Percentiles rank a stretch among this genome's conserved stretches.
Conservation (phyloP, 257 asterid species). For the Coffea eugenioides region DNA sequence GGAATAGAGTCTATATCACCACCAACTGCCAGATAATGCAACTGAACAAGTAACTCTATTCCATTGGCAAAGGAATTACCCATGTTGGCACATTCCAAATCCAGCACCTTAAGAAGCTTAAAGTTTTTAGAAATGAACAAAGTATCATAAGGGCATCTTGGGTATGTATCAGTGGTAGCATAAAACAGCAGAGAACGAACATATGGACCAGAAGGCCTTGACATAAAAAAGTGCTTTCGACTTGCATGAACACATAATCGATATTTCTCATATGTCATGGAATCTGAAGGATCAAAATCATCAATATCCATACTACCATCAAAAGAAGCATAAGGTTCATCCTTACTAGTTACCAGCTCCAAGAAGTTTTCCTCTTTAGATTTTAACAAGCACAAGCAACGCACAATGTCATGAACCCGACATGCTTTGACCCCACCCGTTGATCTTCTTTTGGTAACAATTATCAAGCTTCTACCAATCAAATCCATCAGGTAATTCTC, state of each 20-base stretch:
- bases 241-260: not conserved
- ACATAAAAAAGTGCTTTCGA: not conserved
- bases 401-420: not conserved
- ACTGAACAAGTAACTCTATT: not conserved
- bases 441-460: too few relatives aligned
- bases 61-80: slow-evolving; percentile 1
- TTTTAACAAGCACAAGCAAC: not conserved
- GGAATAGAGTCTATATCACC: slow-evolving; percentile 9
- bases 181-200: slow-evolving; percentile 12
- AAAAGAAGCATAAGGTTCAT: too few relatives aligned
- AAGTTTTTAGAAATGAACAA: not conserved
- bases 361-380: too few relatives aligned
- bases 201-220: slow-evolving; percentile 3
- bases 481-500: not conserved
- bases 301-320: too few relatives aligned
- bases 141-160: slow-evolving; percentile 12
- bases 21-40: slow-evolving; percentile 8
- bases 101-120: slow-evolving; percentile 18
- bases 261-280: not conserved
- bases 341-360: too few relatives aligned
- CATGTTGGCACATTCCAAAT: slow-evolving; percentile 13
- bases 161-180: slow-evolving; percentile 14
- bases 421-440: not conserved
- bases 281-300: not conserved
- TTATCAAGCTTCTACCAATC: too few relatives aligned